A percentile compares a stretch with the other conserved stretches of the same genome.
These are phyloP conservation scores for Teunomyces tritomae DNA, from an alignment of 805 yeast genomes.

Conservation along the genomic window DNA sequence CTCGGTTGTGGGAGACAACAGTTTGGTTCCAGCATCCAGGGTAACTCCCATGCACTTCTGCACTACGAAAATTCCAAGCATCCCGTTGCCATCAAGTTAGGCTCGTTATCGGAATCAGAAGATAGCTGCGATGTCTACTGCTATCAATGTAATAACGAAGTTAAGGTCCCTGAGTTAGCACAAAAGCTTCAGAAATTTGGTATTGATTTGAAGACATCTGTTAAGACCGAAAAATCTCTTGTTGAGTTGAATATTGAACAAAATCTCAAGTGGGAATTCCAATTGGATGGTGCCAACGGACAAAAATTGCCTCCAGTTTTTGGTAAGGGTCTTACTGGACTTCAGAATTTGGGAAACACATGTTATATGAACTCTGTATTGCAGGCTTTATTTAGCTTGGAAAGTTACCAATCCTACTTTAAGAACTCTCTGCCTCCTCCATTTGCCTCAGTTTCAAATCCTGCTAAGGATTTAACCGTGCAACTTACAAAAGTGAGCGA, in stretches of 20 bases:
- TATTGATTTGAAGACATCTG: conserved; percentile 53
- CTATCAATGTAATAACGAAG: conserved; percentile 86
- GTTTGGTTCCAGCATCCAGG: conserved; percentile 84
- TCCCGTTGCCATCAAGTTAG: conserved; percentile 84
- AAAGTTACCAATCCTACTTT: conserved; percentile 38
- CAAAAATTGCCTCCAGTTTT: conserved; percentile 58
- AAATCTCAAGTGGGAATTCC: conserved; percentile 90
- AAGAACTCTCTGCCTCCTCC: conserved; percentile 28
- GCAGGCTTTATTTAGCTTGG: conserved; percentile 61
- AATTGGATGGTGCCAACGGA: conserved; percentile 71
- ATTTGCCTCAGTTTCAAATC: conserved; percentile 21
- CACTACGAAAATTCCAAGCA: conserved; percentile 67
- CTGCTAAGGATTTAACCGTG: conserved; percentile 63
- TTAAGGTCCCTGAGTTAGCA: conserved; percentile 61
- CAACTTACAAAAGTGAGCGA: conserved; percentile 79
- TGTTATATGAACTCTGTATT: conserved; percentile 84
- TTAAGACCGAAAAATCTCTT: conserved; percentile 82
- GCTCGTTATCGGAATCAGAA: conserved; percentile 72
- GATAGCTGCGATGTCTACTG: conserved; percentile 77
- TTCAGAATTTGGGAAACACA: conserved; percentile 88
- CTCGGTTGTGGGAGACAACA: conserved; percentile 94
- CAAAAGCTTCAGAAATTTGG: conserved; percentile 56
- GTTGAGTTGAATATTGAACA: conserved; percentile 91
- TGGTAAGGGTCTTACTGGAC: conserved; percentile 80
- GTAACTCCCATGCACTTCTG: conserved; percentile 82